A percentile compares a stretch with the other conserved stretches of the same genome.
Evolutionary conservation across 2,329 filamentous ascomycete genomes (phyloP).

Genomic region (Ceratocystis alfenasii): DNA sequence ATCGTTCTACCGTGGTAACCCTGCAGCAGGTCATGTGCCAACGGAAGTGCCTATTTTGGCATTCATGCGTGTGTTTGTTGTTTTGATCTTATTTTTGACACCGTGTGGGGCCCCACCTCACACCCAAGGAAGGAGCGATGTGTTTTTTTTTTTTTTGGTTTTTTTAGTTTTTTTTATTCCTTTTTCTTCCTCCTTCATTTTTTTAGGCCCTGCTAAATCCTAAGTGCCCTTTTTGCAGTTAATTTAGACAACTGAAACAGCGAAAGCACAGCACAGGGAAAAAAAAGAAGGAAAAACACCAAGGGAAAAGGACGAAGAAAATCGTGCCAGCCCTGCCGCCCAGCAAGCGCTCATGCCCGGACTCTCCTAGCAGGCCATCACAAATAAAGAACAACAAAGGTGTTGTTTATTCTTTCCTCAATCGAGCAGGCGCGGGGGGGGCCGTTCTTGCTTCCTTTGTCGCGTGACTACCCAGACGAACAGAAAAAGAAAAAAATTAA

Average conservation of each 20-base stretch:
- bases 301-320: background rate
- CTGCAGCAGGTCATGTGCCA: background rate
- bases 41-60: conserved; percentile 9
- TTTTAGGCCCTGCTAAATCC: background rate
- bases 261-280: background rate
- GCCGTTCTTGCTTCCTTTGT: background rate
- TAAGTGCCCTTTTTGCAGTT: background rate
- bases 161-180: background rate
- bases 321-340: background rate
- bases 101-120: background rate
- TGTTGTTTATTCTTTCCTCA: background rate
- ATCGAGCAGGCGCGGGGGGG: background rate
- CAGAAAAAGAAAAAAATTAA: background rate
- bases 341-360: background rate
- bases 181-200: too few relatives aligned
- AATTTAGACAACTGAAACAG: background rate
- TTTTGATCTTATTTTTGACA: conserved; percentile 6
- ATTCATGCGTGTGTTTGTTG: conserved; percentile 3
- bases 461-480: background rate
- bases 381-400: conserved; percentile 1
- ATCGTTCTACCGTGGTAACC: background rate
- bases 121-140: background rate
- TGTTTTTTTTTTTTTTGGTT: background rate
- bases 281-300: background rate
- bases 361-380: background rate